These are phyloP conservation scores for Pyrenochaeta sp. DNA, from an alignment of 2,329 filamentous ascomycete species.

Conservation along the genomic window DNA sequence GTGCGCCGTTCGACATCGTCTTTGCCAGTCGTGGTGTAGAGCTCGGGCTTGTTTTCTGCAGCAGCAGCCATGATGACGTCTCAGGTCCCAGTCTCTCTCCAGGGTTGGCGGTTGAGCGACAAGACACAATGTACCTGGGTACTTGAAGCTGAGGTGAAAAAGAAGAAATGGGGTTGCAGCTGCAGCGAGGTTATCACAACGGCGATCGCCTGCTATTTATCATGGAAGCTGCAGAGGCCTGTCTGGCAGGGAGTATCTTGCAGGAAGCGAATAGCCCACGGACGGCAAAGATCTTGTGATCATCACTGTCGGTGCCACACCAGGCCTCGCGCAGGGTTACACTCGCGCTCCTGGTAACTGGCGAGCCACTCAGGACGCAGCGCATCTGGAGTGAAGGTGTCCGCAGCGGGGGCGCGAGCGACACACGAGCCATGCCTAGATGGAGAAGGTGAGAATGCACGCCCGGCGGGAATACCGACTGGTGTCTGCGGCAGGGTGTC, in stretches of 20 bases:
- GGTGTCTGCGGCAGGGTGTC: too few species aligned
- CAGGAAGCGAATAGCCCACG: too few species aligned
- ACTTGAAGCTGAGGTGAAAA: too few species aligned
- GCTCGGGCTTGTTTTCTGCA: slow-evolving; percentile 3
- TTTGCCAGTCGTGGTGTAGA: slow-evolving; percentile 4
- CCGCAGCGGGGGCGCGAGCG: neutral
- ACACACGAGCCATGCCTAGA: slow-evolving; percentile 5
- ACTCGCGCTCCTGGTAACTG: neutral
- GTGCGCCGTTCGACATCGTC: slow-evolving; percentile 29
- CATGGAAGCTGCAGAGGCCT: too few species aligned
- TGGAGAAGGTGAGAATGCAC: slow-evolving; percentile 7
- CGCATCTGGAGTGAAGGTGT: too few species aligned
- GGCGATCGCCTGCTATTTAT: neutral
- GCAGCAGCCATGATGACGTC: slow-evolving; percentile 22
- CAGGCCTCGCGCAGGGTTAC: neutral
- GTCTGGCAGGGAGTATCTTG: too few species aligned
- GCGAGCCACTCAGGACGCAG: neutral
- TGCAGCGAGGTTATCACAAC: neutral
- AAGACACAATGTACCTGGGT: too few species aligned
- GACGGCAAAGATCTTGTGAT: slow-evolving; percentile 13
- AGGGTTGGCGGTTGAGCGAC: too few species aligned
- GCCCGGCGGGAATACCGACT: slow-evolving; percentile 2
- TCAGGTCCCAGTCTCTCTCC: too few species aligned
- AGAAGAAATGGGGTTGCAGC: too few species aligned
- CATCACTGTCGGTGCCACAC: neutral